Base-by-base conservation (phyloP, 1,284 basidiomycete genomes). In the Ganoderma boninense region DNA sequence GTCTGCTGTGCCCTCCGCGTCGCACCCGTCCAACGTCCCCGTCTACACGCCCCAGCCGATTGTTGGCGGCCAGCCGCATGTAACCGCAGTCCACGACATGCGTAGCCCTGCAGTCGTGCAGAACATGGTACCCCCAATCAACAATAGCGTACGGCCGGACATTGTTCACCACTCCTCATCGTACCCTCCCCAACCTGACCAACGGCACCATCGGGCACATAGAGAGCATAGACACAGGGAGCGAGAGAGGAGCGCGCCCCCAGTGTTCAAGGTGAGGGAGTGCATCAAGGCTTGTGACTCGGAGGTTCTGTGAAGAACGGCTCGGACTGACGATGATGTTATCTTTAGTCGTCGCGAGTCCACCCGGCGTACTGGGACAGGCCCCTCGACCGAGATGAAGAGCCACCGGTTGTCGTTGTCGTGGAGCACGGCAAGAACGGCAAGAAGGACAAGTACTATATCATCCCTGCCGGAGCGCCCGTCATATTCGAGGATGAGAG, bases 401-500 rank as follows among this genome's bases (percentile, higher is more conserved):
- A 79, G 64, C 78, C 78, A 26, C 73, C 83, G 1, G 79, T 78
- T 11, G 81, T 73, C 69, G 79, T 71, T 71, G 76, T 78, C n/a
- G 74, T 78, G 20, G 73, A 77, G 67, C 73, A 74, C 46, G 80
- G 80, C 10, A 73, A 76, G 54, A 70, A 79, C 65, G 78, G 77
- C 29, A 76, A 79, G 70, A 77, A 80, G 65, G 77, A 80, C 52
- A 87, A 87, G 71, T 88, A 88, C 77, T 93, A 91, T 75, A 87
- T 92, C 74, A 84, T 92, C 62, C 90, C 91, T 42, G 84, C 84
- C 18, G 91, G 90, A 32, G 83, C 89, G 73, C 87, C 89, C 68
- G 89, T 92, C 18, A 86, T 93, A 61, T 92, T 93, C 75, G 84
- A 89, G 77, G 92, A 93, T 75, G 87, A 89, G 73, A 78, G 85